Base-by-base conservation (phyloP, 768 basidiomycete species). In the Lactifluus subvellereus region DNA sequence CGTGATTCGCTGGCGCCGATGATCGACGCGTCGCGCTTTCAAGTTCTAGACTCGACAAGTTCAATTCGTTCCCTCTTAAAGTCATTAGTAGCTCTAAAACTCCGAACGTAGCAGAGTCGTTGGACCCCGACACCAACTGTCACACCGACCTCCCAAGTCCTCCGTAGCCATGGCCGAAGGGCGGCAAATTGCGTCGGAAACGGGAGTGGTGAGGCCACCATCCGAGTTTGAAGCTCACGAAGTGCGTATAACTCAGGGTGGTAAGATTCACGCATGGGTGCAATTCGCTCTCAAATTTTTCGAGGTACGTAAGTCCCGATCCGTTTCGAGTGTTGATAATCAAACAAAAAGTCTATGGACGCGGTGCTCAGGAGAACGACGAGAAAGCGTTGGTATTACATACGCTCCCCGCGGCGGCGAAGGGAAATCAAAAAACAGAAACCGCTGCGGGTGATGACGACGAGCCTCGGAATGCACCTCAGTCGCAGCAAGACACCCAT, bases 341-440 rank as follows among this genome's bases (percentile, higher is more conserved):
- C 10, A 9, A 20, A 37, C 8, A 14, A 38, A 9, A 18, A 5
- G 2, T 6, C 3, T 27, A 38, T 16, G 38, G 35, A 18, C 35
- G 22, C 30, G 38, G 22, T 35, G 22, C 33, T 22, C 66, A 86
- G 84, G 75, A 77, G 65, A 75, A 83, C 57, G 79, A 80, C 57
- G 71, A 76, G 27, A 75, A 71, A 59, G 78, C 83, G 0, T 68
- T 88, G 27, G 76, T 81, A 4, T 73, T 89, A 16, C 86, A 88
- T 68, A 87, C 87, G 0, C 73, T 84, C 4, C 86, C 86, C 4
- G 40, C 55, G n/a, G 33, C 4, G 47, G 7, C 37, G 14, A 52
- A 27, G 30, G 27, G 13, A 42, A 61, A 8, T 9, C 54, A 63
- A 49, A 69, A 32, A 59, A 10, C 57, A n/a, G 40, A 45, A 35